A percentile compares a stretch with the other conserved stretches of the same genome.
phyloP scores from a whole-genome alignment of 495 filamentous ascomycete species.

The Margaritispora aquatica region DNA sequence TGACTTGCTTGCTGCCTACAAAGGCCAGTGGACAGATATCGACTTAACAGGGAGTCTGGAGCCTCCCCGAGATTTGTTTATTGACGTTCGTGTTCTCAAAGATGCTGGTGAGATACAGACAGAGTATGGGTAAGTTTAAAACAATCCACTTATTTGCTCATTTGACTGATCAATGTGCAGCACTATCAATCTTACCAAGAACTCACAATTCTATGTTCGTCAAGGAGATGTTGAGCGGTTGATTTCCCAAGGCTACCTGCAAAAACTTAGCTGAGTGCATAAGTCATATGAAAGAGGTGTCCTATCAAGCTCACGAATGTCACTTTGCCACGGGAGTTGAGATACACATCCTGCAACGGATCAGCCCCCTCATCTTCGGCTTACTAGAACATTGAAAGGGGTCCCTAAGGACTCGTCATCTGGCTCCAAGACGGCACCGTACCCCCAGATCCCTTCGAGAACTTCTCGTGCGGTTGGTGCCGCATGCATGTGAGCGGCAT shows the following conservation, averaged over 20 bases:
- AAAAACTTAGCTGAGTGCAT: constrained; percentile 68
- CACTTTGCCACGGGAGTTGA: background rate
- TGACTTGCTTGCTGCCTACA: constrained; percentile 91
- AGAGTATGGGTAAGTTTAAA: constrained; percentile 74
- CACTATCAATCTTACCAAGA: constrained; percentile 93
- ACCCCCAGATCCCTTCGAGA: background rate
- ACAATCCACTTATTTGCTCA: background rate
- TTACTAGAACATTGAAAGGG: background rate
- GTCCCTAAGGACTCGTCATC: background rate
- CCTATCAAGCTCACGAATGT: background rate
- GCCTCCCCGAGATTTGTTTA: constrained; percentile 91
- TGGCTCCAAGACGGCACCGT: background rate
- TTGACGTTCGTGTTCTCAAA: constrained; percentile 93
- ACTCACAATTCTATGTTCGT: constrained; percentile 95
- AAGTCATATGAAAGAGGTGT: background rate
- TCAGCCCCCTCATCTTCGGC: background rate
- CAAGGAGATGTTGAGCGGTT: constrained; percentile 94
- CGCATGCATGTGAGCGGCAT: background rate
- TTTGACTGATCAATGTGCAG: constrained; percentile 36
- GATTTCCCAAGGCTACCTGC: constrained; percentile 95
- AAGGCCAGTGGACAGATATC: constrained; percentile 98
- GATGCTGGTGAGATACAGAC: constrained; percentile 99
- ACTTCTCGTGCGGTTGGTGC: background rate
- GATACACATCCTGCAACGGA: background rate
- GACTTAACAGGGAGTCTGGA: constrained; percentile 94